A percentile compares a stretch with the other conserved stretches of the same genome.
phyloP scores from a whole-genome alignment of 2,329 filamentous ascomycete genomes.

The Macrophomina tecta region DNA sequence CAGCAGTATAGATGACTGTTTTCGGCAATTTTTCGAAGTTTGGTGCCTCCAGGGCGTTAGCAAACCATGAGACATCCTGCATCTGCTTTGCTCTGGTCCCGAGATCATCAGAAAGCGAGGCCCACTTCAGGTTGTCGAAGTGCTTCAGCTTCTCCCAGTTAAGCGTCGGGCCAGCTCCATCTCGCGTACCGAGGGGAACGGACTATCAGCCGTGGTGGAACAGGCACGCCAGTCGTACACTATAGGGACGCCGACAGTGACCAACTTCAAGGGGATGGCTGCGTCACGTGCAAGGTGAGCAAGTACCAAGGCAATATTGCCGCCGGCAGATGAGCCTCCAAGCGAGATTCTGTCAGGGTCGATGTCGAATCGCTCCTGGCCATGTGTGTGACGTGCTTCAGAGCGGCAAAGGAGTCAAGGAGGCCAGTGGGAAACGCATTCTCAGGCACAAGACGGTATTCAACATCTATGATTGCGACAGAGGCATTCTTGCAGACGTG shows the following conservation, averaged over 20 bases:
- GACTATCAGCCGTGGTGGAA: not conserved
- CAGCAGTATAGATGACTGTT: slow-evolving; percentile 5
- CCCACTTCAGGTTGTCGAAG: slow-evolving; percentile 14
- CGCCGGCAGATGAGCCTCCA: not conserved
- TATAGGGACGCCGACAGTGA: not conserved
- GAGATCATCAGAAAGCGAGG: not conserved
- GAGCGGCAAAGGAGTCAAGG: slow-evolving; percentile 10
- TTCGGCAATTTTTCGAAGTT: not conserved
- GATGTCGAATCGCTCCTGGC: not conserved
- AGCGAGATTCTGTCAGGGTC: slow-evolving; percentile 1
- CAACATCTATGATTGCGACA: not conserved
- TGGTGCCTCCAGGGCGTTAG: not conserved
- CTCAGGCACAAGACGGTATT: not conserved
- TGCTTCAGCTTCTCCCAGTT: slow-evolving; percentile 2
- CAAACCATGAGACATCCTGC: not conserved
- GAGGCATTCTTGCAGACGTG: not conserved
- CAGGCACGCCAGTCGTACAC: not conserved
- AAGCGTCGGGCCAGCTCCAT: not conserved
- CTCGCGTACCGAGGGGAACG: not conserved
- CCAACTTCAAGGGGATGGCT: not conserved
- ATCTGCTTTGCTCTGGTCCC: not conserved
- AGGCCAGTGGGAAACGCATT: not conserved
- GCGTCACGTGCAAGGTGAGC: slow-evolving; percentile 12
- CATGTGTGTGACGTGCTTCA: slow-evolving; percentile 6
- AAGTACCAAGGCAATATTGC: not conserved